A percentile compares a stretch with the other conserved stretches of the same genome.
These are phyloP conservation scores for Suillus americanus DNA, from an alignment of 768 basidiomycete species.

Conservation along the genomic window DNA sequence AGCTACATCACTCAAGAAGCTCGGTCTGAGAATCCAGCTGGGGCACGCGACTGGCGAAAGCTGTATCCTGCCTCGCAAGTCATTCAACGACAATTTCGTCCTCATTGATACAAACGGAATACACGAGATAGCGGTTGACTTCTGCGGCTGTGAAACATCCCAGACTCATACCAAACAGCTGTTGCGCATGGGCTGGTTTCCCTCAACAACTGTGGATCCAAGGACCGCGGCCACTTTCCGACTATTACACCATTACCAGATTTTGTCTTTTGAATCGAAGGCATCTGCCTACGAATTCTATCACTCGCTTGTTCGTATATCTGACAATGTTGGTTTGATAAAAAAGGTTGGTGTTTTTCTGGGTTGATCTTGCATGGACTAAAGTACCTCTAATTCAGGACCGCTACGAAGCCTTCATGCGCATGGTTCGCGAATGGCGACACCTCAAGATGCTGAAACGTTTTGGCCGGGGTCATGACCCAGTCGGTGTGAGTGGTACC, in stretches of 20 bases:
- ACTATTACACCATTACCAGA: constrained; percentile 25
- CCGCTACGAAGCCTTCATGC: constrained; percentile 21
- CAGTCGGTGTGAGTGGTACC: neutral
- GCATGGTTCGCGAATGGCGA: constrained; percentile 18
- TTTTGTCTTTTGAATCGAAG: constrained; percentile 31
- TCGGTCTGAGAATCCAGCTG: constrained; percentile 23
- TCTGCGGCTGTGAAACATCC: constrained; percentile 12
- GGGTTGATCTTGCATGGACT: neutral
- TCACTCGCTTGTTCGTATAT: constrained; percentile 20
- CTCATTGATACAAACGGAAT: constrained; percentile 25
- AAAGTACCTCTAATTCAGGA: neutral
- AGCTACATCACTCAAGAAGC: constrained; percentile 12
- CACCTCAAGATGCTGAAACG: constrained; percentile 18
- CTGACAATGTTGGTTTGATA: constrained; percentile 24
- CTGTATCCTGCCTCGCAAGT: constrained; percentile 14
- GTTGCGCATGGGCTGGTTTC: constrained; percentile 12
- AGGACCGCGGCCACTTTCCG: neutral
- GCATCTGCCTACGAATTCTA: constrained; percentile 28
- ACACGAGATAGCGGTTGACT: constrained; percentile 18
- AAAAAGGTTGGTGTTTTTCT: neutral
- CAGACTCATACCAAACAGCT: constrained; percentile 11
- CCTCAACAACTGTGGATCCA: constrained; percentile 5
- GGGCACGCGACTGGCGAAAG: constrained; percentile 16
- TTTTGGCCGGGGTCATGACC: constrained; percentile 1
- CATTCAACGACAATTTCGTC: constrained; percentile 14